Base-by-base conservation (phyloP, 805 yeast species). In the Teunomyces atbi region DNA sequence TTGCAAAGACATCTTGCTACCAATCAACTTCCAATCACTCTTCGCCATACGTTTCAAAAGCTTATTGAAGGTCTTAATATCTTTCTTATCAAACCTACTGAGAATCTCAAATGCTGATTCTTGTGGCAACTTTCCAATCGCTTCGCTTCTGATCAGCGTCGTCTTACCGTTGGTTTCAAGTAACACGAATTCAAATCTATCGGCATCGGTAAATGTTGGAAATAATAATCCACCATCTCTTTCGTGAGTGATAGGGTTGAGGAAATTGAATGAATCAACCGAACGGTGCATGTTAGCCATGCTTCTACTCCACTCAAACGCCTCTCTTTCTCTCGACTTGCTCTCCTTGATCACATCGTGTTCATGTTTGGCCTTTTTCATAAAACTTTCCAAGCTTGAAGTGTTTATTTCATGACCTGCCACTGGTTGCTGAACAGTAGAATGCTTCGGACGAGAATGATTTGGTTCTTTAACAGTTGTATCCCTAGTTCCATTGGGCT, bases 21-120 rank as follows among this genome's bases (percentile, higher is more conserved):
- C 87, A 28, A 81, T 65, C n/a, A 83, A 66, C 45, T 63, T 69
- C 86, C 85, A 84, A 10, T 71, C 71, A 18, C 61, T 58, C 19
- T 59, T 62, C 45, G 79, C 77, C 36, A 82, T 64, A 48, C 62
- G 69, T 41, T 66, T 69, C 6, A 82, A 62, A 6, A 55, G 48
- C 15, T 65, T 63, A 40, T 70, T 58, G 23, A 68, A 66, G 12
- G 51, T 42, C 19, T 63, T 68, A 36, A 75, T 65, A 10, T 72
- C 69, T 1, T 47, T 32, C 28, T 73, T 69, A 5, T 57, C 46
- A 39, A 80, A 58, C 10, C 61, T 62, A 20, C 64, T 62, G 41
- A 77, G 64, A 21, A 76, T 59, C 4, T 68, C 56, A 34, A 77
- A 66, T 45, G 76, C 57, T 48, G 77, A 81, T 33, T 74, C 73